A percentile compares a stretch with the other conserved stretches of the same genome.
Evolutionary conservation across 164 flowering plant genomes (phyloP).

Genomic region (Houttuynia cordata): DNA sequence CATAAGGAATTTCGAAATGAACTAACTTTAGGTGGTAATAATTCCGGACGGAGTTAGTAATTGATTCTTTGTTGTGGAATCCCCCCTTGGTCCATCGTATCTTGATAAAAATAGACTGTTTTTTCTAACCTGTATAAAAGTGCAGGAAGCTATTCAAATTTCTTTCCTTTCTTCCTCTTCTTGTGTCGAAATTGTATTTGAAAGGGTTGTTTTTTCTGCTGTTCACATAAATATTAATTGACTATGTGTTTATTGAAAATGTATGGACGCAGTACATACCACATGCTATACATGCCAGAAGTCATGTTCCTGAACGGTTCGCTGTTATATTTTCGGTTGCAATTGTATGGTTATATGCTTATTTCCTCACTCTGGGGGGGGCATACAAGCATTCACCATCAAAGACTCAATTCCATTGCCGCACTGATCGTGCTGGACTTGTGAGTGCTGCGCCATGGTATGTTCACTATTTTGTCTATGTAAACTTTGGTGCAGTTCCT

Average conservation of each 20-base stretch:
- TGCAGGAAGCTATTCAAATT: too few relatives aligned
- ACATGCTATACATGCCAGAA: slow-evolving; percentile 35
- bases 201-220: background rate
- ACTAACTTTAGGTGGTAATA: too few relatives aligned
- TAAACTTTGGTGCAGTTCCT: background rate
- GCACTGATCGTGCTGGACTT: slow-evolving; percentile 86
- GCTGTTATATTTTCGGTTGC: slow-evolving; percentile 73
- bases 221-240: background rate
- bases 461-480: slow-evolving; percentile 2
- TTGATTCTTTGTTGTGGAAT: too few relatives aligned
- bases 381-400: slow-evolving; percentile 54
- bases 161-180: too few relatives aligned
- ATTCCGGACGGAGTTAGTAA: too few relatives aligned
- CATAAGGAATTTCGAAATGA: too few relatives aligned
- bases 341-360: slow-evolving; percentile 88
- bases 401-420: slow-evolving; percentile 60
- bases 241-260: background rate
- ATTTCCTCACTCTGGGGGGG: slow-evolving; percentile 92
- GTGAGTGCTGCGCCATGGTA: slow-evolving; percentile 86
- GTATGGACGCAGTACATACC: slow-evolving; percentile 64
- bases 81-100: too few relatives aligned
- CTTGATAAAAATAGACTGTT: too few relatives aligned
- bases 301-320: slow-evolving; percentile 62
- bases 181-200: background rate
- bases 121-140: too few relatives aligned